Percentiles rank a stretch among this genome's conserved stretches.
Evolutionary conservation across 2,329 filamentous ascomycete genomes (phyloP).

Genomic region (Penicillium decumbens): DNA sequence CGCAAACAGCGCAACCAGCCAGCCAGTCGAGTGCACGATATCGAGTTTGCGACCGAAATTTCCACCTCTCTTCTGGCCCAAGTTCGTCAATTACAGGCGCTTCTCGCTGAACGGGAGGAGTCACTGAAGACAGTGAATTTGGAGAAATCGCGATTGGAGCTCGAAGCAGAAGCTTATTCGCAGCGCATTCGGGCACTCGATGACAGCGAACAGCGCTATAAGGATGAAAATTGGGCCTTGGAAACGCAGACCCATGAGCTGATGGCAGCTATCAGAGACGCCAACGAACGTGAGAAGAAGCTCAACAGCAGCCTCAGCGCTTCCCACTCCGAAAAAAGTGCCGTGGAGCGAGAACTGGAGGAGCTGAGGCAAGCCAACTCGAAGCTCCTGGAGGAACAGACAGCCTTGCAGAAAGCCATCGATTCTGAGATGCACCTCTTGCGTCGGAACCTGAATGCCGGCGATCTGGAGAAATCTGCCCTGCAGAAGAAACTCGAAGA

Average conservation of each 20-base stretch:
- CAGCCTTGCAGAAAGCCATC: constrained; percentile 70
- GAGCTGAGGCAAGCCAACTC: constrained; percentile 77
- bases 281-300: constrained; percentile 76
- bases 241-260: constrained; percentile 89
- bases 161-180: constrained; percentile 72
- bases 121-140: constrained; percentile 68
- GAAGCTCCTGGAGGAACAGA: constrained; percentile 76
- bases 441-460: constrained; percentile 71
- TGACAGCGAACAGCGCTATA: constrained; percentile 92
- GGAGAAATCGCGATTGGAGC: constrained; percentile 74
- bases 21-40: constrained; percentile 82
- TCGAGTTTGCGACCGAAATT: constrained; percentile 97
- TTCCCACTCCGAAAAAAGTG: constrained; percentile 68
- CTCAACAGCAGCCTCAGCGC: constrained; percentile 67
- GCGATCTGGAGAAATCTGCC: constrained; percentile 70
- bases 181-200: constrained; percentile 78
- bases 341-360: constrained; percentile 79
- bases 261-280: constrained; percentile 66
- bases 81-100: constrained; percentile 79
- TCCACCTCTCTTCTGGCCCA: constrained; percentile 92
- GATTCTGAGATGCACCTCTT: constrained; percentile 83
- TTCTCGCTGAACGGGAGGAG: constrained; percentile 84
- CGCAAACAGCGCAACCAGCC: constrained; percentile 88
- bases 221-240: constrained; percentile 97
- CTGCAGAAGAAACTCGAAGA: constrained; percentile 86